Evolutionary conservation across 495 filamentous ascomycete species (phyloP), one percentile per base, ranked within the genome.

Genomic region (Aspergillus sclerotioniger): DNA sequence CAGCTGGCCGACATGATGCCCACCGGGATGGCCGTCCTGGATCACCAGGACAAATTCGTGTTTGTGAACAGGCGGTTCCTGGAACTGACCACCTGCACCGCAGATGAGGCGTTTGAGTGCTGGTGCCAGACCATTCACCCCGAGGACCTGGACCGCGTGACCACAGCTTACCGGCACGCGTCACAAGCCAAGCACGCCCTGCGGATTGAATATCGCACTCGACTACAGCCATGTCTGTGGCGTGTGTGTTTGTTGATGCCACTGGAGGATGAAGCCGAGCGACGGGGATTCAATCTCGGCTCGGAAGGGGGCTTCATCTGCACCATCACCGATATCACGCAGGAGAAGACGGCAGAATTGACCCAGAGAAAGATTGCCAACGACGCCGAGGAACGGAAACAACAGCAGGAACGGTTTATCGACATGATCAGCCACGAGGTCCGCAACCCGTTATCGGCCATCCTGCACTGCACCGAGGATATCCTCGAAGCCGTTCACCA

Each of bases 351-450:
- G 57, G 74, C 77, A 1, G 77, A 81, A 51, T 21, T 75, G 48
- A 49, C 69, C 43, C 81, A 87, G 57, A 82, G 83, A 61, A 83
- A 84, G 52, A 77, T 83, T 61, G 84, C 85, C 31, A 76, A 82
- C 60, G 85, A 84, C 65, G 87, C 84, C 6, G 79, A 87, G 49
- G 84, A 85, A 57, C 78, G 82, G 43, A 88, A 89, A 65, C 73
- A 82, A 35, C 83, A 87, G 57, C 85, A 89, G 60, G 86, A 93
- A 65, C 91, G 91, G 58, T 95, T 93, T 69, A 92, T 94, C 64
- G 90, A 93, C 68, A 93, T 91, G 60, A 92, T 88, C 7, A 90
- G 87, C 59, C 90, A 96, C 63, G 90, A 96, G 64, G 90, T 94
- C 78, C 83, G 90, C 8, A 96, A 94, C 59, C 91, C 91, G 1